Conservation (phyloP, 768 basidiomycete species). For the Mycena crocata region DNA sequence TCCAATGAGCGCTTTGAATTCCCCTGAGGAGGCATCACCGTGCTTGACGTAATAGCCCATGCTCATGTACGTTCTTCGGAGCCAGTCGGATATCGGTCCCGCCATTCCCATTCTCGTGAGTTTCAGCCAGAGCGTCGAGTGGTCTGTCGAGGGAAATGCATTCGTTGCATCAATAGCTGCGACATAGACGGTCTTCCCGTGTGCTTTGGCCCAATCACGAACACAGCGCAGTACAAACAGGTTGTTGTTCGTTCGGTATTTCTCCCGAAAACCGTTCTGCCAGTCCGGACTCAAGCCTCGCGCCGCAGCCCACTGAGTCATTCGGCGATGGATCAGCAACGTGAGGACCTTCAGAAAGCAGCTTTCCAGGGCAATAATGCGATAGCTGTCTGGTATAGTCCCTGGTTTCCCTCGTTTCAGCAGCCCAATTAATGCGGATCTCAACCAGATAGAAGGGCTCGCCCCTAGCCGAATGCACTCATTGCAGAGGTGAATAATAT, state of each 20-base stretch:
- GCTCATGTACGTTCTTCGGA: too few relatives aligned
- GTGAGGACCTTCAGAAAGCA: slow-evolving; percentile 2
- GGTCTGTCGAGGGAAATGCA: slow-evolving; percentile 43
- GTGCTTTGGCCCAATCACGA: slow-evolving; percentile 24
- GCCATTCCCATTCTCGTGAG: slow-evolving; percentile 23
- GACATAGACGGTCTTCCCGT: slow-evolving; percentile 28
- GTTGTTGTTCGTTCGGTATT: slow-evolving; percentile 42
- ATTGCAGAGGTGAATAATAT: background rate
- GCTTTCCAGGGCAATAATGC: background rate
- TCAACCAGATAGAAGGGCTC: background rate
- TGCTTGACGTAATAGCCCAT: slow-evolving; percentile 18
- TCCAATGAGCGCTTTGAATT: slow-evolving; percentile 37
- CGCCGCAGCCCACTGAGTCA: slow-evolving; percentile 31
- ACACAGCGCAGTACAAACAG: slow-evolving; percentile 34
- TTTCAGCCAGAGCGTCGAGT: slow-evolving; percentile 41
- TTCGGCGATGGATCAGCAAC: slow-evolving; percentile 19
- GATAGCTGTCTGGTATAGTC: slow-evolving; percentile 19
- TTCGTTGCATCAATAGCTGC: slow-evolving; percentile 36
- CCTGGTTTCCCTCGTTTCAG: slow-evolving; percentile 30
- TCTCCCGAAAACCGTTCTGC: slow-evolving; percentile 45
- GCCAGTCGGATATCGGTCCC: slow-evolving; percentile 34
- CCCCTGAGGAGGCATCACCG: slow-evolving; percentile 13
- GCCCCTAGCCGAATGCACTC: background rate
- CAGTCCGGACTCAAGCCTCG: slow-evolving; percentile 35
- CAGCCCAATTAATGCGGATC: background rate